Evolutionary conservation across 768 basidiomycete species (phyloP).

Genomic region (Chalciporus piperatus): DNA sequence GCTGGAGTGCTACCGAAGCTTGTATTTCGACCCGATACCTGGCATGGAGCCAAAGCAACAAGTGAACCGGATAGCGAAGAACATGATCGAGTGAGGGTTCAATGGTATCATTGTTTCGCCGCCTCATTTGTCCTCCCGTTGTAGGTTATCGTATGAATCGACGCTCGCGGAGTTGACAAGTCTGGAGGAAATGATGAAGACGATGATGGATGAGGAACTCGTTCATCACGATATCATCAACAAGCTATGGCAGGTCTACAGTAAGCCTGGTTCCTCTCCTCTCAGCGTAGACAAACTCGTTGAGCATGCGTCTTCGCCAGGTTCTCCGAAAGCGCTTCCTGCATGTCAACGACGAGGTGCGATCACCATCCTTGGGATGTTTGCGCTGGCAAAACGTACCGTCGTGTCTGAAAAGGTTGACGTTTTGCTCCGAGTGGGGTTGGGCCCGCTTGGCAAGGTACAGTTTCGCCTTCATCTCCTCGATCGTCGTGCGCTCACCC

Average conservation of each 20-base stretch:
- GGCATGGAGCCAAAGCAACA: constrained; percentile 80
- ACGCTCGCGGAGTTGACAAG: constrained; percentile 95
- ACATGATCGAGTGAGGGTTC: constrained; percentile 85
- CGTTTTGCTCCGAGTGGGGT: constrained; percentile 77
- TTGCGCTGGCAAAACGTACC: constrained; percentile 78
- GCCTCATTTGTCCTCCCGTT: neutral
- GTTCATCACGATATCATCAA: constrained; percentile 82
- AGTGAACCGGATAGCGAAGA: constrained; percentile 89
- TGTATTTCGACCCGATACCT: constrained; percentile 86
- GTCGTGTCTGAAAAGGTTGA: constrained; percentile 85
- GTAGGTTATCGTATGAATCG: constrained; percentile 85
- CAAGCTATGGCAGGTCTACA: constrained; percentile 96
- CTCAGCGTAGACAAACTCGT: no score
- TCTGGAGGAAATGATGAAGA: constrained; percentile 93
- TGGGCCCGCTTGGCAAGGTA: constrained; percentile 84
- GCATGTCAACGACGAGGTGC: constrained; percentile 88
- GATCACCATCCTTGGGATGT: constrained; percentile 96
- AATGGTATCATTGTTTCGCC: neutral
- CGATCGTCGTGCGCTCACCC: neutral
- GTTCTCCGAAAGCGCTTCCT: constrained; percentile 70
- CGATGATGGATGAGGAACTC: constrained; percentile 88
- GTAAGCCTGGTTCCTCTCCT: constrained; percentile 43
- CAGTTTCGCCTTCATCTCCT: constrained; percentile 1
- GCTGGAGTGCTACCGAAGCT: constrained; percentile 79
- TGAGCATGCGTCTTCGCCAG: constrained; percentile 37